Percentiles rank a stretch among this genome's conserved stretches.
These are phyloP conservation scores for Artemisia princeps DNA, from an alignment of 140 eudicot genomes.

Conservation along the genomic window DNA sequence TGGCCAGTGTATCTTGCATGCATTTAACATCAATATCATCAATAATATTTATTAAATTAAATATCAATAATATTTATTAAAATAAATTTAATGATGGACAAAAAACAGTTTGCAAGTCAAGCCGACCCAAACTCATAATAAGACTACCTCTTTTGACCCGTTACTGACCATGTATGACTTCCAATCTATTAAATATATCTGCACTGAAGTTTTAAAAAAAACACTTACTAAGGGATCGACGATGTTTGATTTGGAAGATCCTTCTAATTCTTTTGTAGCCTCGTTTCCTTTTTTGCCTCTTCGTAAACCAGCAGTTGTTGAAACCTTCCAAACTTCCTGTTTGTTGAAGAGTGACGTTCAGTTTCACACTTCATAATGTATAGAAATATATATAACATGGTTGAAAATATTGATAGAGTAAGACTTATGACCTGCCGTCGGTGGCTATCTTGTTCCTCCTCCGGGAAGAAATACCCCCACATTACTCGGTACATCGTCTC, in stretches of 20 bases:
- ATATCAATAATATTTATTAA: too few relatives aligned
- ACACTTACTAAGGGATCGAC: conserved; percentile 61
- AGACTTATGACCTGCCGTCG: conserved; percentile 60
- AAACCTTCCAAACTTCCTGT: conserved; percentile 90
- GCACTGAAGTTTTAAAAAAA: neutral
- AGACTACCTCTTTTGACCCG: conserved; percentile 2
- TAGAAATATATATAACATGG: conserved; percentile 3
- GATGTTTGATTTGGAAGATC: conserved; percentile 41
- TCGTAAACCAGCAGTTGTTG: conserved; percentile 80
- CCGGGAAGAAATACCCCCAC: conserved; percentile 89
- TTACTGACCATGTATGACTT: neutral
- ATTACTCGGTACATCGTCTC: conserved; percentile 76
- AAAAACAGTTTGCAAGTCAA: neutral
- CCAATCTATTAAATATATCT: neutral
- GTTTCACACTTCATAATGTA: conserved; percentile 14
- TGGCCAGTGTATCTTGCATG: neutral
- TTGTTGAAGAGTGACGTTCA: conserved; percentile 19
- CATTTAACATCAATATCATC: too few relatives aligned
- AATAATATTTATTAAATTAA: too few relatives aligned
- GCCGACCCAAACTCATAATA: neutral
- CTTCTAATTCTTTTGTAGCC: conserved; percentile 49
- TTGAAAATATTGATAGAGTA: conserved; percentile 3
- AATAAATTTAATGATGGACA: neutral
- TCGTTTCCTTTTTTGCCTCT: conserved; percentile 72
- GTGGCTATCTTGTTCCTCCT: conserved; percentile 92